Base-by-base conservation (phyloP, 2,329 filamentous ascomycete species). In the Coleophoma crateriformis region DNA sequence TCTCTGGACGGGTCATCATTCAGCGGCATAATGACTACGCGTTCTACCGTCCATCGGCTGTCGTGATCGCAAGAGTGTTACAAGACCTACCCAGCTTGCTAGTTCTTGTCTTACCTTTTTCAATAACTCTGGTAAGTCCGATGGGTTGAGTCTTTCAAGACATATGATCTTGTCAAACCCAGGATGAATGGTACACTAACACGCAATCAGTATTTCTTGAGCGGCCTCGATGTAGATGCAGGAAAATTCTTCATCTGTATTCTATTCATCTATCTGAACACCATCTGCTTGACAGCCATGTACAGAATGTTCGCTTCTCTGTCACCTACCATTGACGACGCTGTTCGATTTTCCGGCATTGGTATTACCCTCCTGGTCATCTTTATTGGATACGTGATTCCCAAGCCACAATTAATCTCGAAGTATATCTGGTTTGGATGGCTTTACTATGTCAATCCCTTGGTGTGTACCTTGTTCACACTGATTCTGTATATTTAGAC, bases 1-100 rank as follows among this genome's bases (percentile, higher is more conserved):
- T 92, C 8, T 79, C 79, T 46, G 85, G 88, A 5, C 77, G 88
- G 49, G 75, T 75, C 0, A 82, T 94, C 15, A 89, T 78, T 54
- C 85, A 70, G 66, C 81, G 83, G 37, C 84, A 87, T 59, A 77
- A 79, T 45, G 78, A 82, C 33, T 87, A 85, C 59, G 82, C 82
- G 1, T 86, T 87, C 64, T 87, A 87, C 60, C 75, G 81, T n/a
- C 84, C 84, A 0, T 82, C 81, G 34, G 83, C 84, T 35, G 81
- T 86, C 44, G 73, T 72, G 4, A 72, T 86, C 50, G 82, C 81
- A n/a, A 74, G 82, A 50, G 78, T 85, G 2, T 63, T 86, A 4
- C 75, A 81, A 20, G 84, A 87, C 60, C 68, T 87, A 33, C 82
- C 83, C 0, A 67, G 84, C 7, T 68, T 86, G 20, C 64, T 82